Evolutionary conservation across 2,329 filamentous ascomycete species (phyloP), one percentile per base, ranked within the genome.

Genomic region (Plenodomus biglobosus): DNA sequence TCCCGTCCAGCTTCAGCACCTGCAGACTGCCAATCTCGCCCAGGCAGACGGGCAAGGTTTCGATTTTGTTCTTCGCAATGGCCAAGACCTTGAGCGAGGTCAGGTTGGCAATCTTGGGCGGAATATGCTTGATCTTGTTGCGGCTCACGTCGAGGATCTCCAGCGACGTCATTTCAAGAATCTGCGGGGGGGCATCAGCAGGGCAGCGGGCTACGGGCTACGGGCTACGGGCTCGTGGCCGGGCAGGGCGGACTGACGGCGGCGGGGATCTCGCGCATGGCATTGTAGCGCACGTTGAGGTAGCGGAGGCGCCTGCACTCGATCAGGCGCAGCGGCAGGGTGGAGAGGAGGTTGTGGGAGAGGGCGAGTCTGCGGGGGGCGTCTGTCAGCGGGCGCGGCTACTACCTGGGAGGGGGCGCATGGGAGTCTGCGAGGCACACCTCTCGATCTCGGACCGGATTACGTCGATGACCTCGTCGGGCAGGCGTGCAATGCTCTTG

Each of bases 91-190:
- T 95, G 55, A 97, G 77, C 1, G 90, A 95, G 4, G 85, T 86
- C 62, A 97, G 78, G 65, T 85, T 90, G 51, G 82, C 83, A 53
- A 96, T 88, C 44, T 92, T 87, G 39, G 86, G 83, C 0, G 92
- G 91, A 1, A 97, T 80, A 8, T 82, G 77, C 40, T 82, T 83
- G 52, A 97, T 85, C 69, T 87, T 90, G 69, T 97, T 97, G 61
- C 89, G 84, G 69, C 91, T 92, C 45, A 97, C 80, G 73, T 97
- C 92, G 52, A 97, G 82, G 50, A 96, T 96, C 73, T 97, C 92
- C 46, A 97, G 82, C 27, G 90, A 88, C 43, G 84, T 86, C 53
- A 97, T 80, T 70, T 91, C 85, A 69, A 92, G 92, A 49, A 97
- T 83, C 91, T 95, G 66, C n/a, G 30, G 18, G 38, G n/a, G 30